Base-by-base conservation (phyloP, 495 filamentous ascomycete genomes). In the Bombardia bombarda region DNA sequence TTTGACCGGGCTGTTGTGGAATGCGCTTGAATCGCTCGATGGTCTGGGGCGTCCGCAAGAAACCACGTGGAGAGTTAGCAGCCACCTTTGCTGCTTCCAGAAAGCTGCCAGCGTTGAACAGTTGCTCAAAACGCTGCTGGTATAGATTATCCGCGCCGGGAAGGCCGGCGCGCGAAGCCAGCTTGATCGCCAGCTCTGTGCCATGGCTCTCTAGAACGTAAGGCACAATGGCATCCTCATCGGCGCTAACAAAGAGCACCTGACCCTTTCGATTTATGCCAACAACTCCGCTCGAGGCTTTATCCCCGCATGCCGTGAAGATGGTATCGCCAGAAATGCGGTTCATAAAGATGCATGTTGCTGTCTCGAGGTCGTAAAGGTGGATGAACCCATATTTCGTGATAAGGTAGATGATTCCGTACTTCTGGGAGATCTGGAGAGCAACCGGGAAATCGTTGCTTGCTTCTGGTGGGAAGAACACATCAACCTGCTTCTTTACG, bases 301-400 rank as follows among this genome's bases (percentile, higher is more conserved):
- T 75, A 58, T 97, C 90, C 12, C 80, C 67, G 4, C 88, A 81
- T 10, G 89, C 95, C 13, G 89, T 90, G 68, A 99, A 99, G 57
- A 99, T 97, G 0, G 92, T 99, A 58, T 99, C 92, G 68, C 88
- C 93, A 17, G 92, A 99, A 56, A 99, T 99, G 39, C 92, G 84
- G 68, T 99, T 97, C 90, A 99, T 95, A 78, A 95, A 99, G 58
- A 99, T 90, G 59, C 88, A 92, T n/a, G 86, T 87, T 25, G 86
- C 92, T 5, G 86, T 90, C 69, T 97, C 92, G 33, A 99, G 78
- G 55, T 99, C 92, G 63, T 97, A 97, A 8, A 99, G 77, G 63
- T 99, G 92, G 51, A 99, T 97, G 67, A 97, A 99, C 32, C 92
- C 92, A 58, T 96, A 99, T 61, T 99, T 99, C 14, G 92, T 99